Percentiles rank a stretch among this genome's conserved stretches.
Conservation (phyloP, 768 basidiomycete genomes). For the Symmetrospora coprosmae region DNA sequence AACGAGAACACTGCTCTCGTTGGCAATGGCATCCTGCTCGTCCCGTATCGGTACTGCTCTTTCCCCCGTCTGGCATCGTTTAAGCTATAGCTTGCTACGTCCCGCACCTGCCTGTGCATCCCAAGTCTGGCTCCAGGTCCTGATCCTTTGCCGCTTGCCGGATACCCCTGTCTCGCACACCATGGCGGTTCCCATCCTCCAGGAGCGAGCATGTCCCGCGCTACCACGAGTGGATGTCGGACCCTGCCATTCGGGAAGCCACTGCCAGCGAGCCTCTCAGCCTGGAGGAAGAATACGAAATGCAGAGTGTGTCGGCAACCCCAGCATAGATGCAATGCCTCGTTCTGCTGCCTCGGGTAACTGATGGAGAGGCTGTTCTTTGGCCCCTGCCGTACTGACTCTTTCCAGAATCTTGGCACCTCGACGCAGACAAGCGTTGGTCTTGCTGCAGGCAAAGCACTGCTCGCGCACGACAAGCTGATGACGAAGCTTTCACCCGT, state of each 20-base stretch:
- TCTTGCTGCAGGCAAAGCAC: background rate
- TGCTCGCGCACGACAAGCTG: background rate
- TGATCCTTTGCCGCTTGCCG: background rate
- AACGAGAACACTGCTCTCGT: conserved; percentile 55
- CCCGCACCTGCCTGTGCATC: conserved; percentile 27
- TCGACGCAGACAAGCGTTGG: conserved; percentile 61
- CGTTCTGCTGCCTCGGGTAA: too few species aligned
- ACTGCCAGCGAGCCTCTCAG: conserved; percentile 75
- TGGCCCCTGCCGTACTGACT: background rate
- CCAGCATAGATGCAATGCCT: too few species aligned
- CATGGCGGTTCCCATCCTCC: background rate
- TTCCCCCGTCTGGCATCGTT: too few species aligned
- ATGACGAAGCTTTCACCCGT: background rate
- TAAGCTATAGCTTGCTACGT: too few species aligned
- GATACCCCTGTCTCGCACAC: background rate
- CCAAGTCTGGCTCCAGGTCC: background rate
- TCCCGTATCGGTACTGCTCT: conserved; percentile 69
- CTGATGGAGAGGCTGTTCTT: background rate
- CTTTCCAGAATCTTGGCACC: conserved; percentile 60
- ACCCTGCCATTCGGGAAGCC: conserved; percentile 53
- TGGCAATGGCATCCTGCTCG: conserved; percentile 55
- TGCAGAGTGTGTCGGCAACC: conserved; percentile 54
- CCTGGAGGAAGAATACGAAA: conserved; percentile 67
- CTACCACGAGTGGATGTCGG: conserved; percentile 81
- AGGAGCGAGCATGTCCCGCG: conserved; percentile 50